These are phyloP conservation scores for Colletotrichum sp. DNA, from an alignment of 2,329 filamentous ascomycete species.

Conservation along the genomic window DNA sequence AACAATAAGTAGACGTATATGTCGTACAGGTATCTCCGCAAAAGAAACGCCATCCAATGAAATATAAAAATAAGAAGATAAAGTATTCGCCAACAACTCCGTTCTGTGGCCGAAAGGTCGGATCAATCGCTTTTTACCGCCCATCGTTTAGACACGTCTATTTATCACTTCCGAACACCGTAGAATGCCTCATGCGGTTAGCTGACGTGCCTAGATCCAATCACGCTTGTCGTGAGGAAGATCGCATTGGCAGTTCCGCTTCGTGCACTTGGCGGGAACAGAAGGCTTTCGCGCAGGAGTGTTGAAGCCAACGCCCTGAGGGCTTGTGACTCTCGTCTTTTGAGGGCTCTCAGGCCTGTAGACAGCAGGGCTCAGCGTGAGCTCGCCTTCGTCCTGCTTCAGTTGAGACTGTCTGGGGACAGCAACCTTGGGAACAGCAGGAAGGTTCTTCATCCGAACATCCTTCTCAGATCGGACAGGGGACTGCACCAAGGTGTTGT, in stretches of 20 bases:
- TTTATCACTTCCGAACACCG: conserved; percentile 20
- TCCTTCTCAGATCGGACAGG: conserved; percentile 30
- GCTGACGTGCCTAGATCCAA: conserved; percentile 31
- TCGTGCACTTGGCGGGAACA: conserved; percentile 14
- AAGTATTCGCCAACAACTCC: conserved; percentile 20
- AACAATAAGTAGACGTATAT: conserved; percentile 20
- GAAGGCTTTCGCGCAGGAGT: conserved; percentile 1
- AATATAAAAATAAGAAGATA: conserved; percentile 23
- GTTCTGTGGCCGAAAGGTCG: neutral
- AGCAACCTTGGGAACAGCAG: conserved; percentile 36
- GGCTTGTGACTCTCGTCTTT: conserved; percentile 43
- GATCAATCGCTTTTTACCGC: conserved; percentile 17
- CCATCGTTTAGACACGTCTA: conserved; percentile 11
- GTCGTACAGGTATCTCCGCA: conserved; percentile 23
- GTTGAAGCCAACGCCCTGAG: conserved; percentile 48
- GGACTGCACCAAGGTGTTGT: conserved; percentile 8
- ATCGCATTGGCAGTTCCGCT: conserved; percentile 22
- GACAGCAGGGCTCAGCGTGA: conserved; percentile 56
- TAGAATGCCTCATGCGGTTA: conserved; percentile 21
- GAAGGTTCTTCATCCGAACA: conserved; percentile 41
- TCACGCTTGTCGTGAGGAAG: conserved; percentile 26
- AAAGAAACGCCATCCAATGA: conserved; percentile 20
- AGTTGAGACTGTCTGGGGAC: conserved; percentile 1
- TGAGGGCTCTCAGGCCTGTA: conserved; percentile 50
- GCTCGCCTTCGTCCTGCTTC: conserved; percentile 29